Conservation (phyloP, 2,329 filamentous ascomycete genomes). For the Xylogone sp. region DNA sequence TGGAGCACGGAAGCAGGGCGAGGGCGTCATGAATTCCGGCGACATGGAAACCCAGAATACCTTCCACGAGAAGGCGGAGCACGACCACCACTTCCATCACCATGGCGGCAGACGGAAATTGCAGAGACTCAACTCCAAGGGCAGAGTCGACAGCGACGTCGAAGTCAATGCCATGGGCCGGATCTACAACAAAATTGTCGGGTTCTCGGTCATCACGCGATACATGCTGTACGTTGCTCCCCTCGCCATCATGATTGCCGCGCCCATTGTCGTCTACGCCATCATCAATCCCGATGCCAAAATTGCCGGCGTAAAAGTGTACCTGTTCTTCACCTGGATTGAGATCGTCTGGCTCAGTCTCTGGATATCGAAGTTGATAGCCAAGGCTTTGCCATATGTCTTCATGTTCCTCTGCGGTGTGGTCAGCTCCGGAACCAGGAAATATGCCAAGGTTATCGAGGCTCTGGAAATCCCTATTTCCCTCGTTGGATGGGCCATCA, state of each 20-base stretch:
- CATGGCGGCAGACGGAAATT: slow-evolving; percentile 43
- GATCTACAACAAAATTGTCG: slow-evolving; percentile 61
- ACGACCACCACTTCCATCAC: slow-evolving; percentile 14
- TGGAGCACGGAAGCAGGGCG: slow-evolving; percentile 46
- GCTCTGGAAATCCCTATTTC: slow-evolving; percentile 64
- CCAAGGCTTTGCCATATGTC: slow-evolving; percentile 53
- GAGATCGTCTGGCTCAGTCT: slow-evolving; percentile 64
- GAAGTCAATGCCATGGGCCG: slow-evolving; percentile 62
- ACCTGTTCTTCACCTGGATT: slow-evolving; percentile 65
- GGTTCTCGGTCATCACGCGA: slow-evolving; percentile 59
- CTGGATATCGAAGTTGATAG: slow-evolving; percentile 64
- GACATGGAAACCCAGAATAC: slow-evolving; percentile 11
- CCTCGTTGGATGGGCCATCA: slow-evolving; percentile 65
- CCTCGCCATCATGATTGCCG: slow-evolving; percentile 55
- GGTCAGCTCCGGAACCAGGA: slow-evolving; percentile 65
- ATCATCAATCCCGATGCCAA: slow-evolving; percentile 39
- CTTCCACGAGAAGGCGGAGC: slow-evolving; percentile 22
- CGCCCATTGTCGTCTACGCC: slow-evolving; percentile 56
- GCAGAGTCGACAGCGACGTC: slow-evolving; percentile 43
- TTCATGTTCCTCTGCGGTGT: slow-evolving; percentile 70
- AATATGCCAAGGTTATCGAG: slow-evolving; percentile 63
- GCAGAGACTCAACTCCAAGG: slow-evolving; percentile 33
- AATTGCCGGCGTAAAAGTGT: slow-evolving; percentile 45
- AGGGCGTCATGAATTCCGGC: slow-evolving; percentile 26
- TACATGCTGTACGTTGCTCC: slow-evolving; percentile 68